Base-by-base conservation (phyloP, 169 alveolate species). In the Plasmodium reichenowi region DNA sequence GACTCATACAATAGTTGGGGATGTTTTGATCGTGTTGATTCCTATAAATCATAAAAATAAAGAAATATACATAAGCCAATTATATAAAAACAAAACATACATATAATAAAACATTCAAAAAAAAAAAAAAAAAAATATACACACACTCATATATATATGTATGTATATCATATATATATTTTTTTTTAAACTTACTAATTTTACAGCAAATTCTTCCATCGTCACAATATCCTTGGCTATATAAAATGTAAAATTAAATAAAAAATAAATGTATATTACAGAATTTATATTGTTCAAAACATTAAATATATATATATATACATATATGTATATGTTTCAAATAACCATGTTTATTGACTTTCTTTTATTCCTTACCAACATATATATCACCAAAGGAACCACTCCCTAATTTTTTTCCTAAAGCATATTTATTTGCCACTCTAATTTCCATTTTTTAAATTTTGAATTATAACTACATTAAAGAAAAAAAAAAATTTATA, bases 371-470 rank as follows among this genome's bases (percentile, higher is more conserved):
- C 72, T 68, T 89, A 93, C 99, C 99, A 71, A 96, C 95, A 95
- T 97, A 98, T 68, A 99, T 98, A 88, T 98, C 99, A 52, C 99
- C 99, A 94, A 98, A 99, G 38, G 99, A 96, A n/a, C 99, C 99
- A 89, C 98, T 96, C 56, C 99, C 99, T 68, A 99, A 97, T 94
- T 98, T 98, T 88, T 98, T 97, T 60, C 99, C 99, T 83, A 98
- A 94, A 83, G 99, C 97, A 94, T 96, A 98, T 93, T 97, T 97
- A 74, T 98, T 98, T 74, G 99, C 99, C 60, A 98, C 99, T 91
- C 98, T 94, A 80, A 98, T 96, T 95, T 98, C 99, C 98, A 98
- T 75, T 72, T 93, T 93, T 67, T 87, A 66, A 50, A 26, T 71
- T 62, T 86, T 71, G 58, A 71, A 45, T 86, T 86, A 86, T 86